These are phyloP conservation scores for Globisporangium uncinulatum DNA, from an alignment of 352 stramenopile species.

Conservation along the genomic window DNA sequence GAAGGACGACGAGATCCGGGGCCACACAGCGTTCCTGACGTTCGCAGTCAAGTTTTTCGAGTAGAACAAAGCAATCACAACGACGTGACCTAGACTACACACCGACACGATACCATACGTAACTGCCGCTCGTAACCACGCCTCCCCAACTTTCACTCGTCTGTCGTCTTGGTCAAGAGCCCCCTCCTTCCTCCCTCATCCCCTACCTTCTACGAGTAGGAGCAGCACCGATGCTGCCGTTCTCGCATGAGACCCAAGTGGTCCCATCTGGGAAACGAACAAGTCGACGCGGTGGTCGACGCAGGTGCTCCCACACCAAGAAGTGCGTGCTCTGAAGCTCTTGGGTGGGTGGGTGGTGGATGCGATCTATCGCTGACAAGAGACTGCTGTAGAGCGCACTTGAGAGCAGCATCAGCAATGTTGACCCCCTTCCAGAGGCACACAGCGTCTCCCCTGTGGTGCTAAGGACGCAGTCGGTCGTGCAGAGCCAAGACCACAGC, in stretches of 20 bases:
- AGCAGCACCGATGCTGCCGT: conserved; percentile 1
- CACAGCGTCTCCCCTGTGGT: neutral
- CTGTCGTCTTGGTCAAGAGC: too few relatives aligned
- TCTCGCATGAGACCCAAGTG: neutral
- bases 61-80: conserved; percentile 8
- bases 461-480: neutral
- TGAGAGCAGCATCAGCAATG: neutral
- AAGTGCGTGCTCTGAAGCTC: too few relatives aligned
- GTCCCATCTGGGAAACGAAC: neutral
- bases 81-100: neutral
- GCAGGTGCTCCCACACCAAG: neutral
- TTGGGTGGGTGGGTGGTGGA: too few relatives aligned
- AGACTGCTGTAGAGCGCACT: neutral
- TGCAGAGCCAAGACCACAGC: neutral
- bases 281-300: neutral
- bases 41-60: conserved; percentile 84
- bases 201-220: neutral
- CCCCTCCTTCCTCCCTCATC: too few relatives aligned
- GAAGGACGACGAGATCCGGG: conserved; percentile 82
- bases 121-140: too few relatives aligned
- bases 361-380: too few relatives aligned
- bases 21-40: conserved; percentile 83
- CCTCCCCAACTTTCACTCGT: too few relatives aligned
- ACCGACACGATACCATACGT: too few relatives aligned
- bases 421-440: neutral